Evolutionary conservation across 2,329 filamentous ascomycete genomes (phyloP).

Genomic region (Colletotrichum abscissum): DNA sequence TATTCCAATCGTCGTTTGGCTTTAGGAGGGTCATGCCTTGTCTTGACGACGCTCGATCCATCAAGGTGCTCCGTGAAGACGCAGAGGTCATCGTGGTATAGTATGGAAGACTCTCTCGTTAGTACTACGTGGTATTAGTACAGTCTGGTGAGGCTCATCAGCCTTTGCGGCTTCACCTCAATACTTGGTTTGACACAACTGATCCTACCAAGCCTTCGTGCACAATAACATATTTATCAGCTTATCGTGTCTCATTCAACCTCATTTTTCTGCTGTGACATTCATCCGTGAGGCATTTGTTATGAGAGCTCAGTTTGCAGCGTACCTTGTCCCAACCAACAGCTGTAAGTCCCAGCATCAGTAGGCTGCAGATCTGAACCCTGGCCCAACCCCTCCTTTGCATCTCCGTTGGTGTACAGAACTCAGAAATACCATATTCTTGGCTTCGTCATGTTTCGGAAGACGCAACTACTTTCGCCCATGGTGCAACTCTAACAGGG

Average conservation of each 20-base stretch:
- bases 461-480: background rate
- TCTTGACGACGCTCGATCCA: too few species aligned
- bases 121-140: rapidly evolving
- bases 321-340: too few species aligned
- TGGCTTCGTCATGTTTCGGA: background rate
- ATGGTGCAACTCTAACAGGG: background rate
- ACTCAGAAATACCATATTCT: background rate
- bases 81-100: too few species aligned
- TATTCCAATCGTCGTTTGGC: rapidly evolving
- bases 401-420: background rate
- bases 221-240: too few species aligned
- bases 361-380: background rate
- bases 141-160: too few species aligned
- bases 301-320: background rate
- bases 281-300: background rate
- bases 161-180: too few species aligned
- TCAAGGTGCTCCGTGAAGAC: too few species aligned
- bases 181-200: too few species aligned
- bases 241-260: too few species aligned
- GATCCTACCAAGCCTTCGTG: too few species aligned
- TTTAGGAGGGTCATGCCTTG: too few species aligned
- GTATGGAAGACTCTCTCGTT: rapidly evolving
- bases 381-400: background rate
- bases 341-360: background rate
- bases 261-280: too few species aligned